A percentile compares a stretch with the other conserved stretches of the same genome.
Evolutionary conservation across 148 eudicot species (phyloP).

Genomic region (Gaultheria prostrata): DNA sequence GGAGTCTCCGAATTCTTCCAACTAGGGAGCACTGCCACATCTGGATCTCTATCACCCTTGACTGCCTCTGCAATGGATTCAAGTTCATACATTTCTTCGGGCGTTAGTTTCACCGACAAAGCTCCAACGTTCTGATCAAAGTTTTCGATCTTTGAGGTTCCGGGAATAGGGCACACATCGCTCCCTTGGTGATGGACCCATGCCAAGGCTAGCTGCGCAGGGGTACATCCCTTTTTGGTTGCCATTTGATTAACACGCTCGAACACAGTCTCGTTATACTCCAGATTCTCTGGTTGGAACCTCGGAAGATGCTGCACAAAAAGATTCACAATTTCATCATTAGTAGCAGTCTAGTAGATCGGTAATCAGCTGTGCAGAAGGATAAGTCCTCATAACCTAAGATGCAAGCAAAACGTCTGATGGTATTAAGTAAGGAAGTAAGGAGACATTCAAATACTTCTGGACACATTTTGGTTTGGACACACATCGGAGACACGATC

Average conservation of each 20-base stretch:
- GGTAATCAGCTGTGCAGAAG: neutral
- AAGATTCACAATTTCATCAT: neutral
- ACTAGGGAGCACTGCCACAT: neutral
- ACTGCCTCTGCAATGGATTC: neutral
- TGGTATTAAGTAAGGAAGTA: neutral
- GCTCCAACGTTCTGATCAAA: slow-evolving; percentile 19
- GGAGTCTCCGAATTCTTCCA: neutral
- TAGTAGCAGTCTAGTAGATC: too few species aligned
- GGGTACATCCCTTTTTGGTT: slow-evolving; percentile 19
- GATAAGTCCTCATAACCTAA: neutral
- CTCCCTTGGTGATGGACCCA: slow-evolving; percentile 19
- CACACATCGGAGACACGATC: neutral
- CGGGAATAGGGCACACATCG: neutral
- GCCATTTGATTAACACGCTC: slow-evolving; percentile 18
- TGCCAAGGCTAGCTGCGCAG: slow-evolving; percentile 20
- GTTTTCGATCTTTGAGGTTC: slow-evolving; percentile 16
- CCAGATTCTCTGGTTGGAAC: slow-evolving; percentile 13
- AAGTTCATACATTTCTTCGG: slow-evolving; percentile 4
- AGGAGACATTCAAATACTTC: neutral
- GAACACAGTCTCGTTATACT: slow-evolving; percentile 11
- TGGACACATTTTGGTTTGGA: neutral
- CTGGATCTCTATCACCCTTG: neutral
- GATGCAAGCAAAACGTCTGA: neutral
- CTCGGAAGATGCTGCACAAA: neutral
- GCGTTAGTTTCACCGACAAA: slow-evolving; percentile 13